Evolutionary conservation across 2,329 filamentous ascomycete genomes (phyloP).

Genomic region (Blastomyces gilchristii): DNA sequence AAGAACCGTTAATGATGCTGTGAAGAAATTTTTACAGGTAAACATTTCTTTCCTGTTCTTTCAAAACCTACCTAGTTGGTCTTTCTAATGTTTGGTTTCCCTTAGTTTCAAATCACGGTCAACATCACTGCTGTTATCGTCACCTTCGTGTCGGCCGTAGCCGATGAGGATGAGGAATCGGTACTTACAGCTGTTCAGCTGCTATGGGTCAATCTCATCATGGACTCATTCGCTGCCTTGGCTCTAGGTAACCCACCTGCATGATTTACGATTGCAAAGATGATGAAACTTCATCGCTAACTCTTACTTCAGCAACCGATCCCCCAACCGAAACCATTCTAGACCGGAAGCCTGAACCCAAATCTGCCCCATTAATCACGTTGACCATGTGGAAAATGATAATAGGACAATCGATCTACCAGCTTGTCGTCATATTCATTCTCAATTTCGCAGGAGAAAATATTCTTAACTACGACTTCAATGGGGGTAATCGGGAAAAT

Average conservation of each 20-base stretch:
- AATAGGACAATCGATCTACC: conserved; percentile 80
- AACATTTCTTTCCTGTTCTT: neutral
- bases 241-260: conserved; percentile 44
- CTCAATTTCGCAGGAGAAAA: conserved; percentile 63
- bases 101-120: conserved; percentile 56
- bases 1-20: conserved; percentile 56
- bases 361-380: conserved; percentile 67
- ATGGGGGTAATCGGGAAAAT: conserved; percentile 25
- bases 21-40: conserved; percentile 50
- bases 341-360: conserved; percentile 66
- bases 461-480: conserved; percentile 49
- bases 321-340: conserved; percentile 71
- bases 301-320: conserved; percentile 55
- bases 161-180: conserved; percentile 56
- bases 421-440: conserved; percentile 69
- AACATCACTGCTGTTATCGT: conserved; percentile 88
- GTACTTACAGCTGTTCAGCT: conserved; percentile 84
- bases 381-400: conserved; percentile 99
- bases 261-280: neutral
- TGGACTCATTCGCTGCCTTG: conserved; percentile 88
- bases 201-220: conserved; percentile 94
- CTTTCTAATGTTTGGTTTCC: neutral
- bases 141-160: conserved; percentile 83
- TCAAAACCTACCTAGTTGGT: neutral
- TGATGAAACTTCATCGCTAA: conserved; percentile 6